Percentiles rank a stretch among this genome's conserved stretches.
Conservation (phyloP, 306 rosid species). For the Clitoria ternatea region DNA sequence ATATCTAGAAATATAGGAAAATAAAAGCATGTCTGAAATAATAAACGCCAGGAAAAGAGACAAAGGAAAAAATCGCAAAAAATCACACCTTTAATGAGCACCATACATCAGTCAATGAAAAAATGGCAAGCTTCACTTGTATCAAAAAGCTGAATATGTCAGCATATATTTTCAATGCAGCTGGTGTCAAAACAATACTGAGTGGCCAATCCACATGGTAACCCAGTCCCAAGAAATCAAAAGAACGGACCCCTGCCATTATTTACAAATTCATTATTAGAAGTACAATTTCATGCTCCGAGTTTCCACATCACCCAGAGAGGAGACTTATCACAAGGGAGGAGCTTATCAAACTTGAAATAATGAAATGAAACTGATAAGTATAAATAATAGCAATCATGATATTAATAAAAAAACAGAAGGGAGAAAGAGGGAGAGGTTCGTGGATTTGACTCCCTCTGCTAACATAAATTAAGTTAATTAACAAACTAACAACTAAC, state of each 20-base stretch:
- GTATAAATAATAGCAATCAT: constrained; percentile 3
- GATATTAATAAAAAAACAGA: background rate
- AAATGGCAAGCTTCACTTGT: constrained; percentile 86
- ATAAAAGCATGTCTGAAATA: background rate
- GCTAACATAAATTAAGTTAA: too few species aligned
- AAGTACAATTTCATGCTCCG: background rate
- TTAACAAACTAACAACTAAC: too few species aligned
- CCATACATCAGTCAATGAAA: constrained; percentile 83
- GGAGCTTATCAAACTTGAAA: constrained; percentile 2
- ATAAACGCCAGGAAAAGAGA: background rate
- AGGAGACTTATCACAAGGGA: background rate
- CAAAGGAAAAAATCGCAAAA: constrained; percentile 1
- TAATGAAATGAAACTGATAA: constrained; percentile 14
- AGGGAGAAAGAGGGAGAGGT: too few species aligned
- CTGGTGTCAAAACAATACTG: constrained; percentile 75
- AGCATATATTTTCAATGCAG: constrained; percentile 71
- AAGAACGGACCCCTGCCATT: constrained; percentile 80
- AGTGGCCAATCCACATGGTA: constrained; percentile 92
- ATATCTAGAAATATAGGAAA: background rate
- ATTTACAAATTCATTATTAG: constrained; percentile 27
- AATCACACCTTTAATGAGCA: constrained; percentile 75
- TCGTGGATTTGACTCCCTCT: too few species aligned
- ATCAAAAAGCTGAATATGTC: constrained; percentile 92
- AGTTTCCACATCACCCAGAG: background rate
- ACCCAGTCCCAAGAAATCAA: constrained; percentile 92